Percentiles rank a stretch among this genome's conserved stretches.
Evolutionary conservation across 2,329 filamentous ascomycete species (phyloP).

Genomic region (Cordyceps cateniannulata): DNA sequence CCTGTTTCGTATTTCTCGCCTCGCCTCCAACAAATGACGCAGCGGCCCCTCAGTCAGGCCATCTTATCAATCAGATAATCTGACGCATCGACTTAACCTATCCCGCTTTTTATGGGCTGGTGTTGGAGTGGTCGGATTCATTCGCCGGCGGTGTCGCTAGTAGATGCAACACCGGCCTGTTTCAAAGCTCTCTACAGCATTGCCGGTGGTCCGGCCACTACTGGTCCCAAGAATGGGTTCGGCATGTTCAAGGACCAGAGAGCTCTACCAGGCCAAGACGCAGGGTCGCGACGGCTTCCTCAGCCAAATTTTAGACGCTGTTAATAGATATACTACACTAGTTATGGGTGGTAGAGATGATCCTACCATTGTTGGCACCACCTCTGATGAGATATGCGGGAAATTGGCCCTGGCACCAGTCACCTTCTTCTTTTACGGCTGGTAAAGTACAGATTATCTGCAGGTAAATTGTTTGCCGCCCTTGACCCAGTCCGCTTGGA

Average conservation of each 20-base stretch:
- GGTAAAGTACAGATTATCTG: slow-evolving; percentile 41
- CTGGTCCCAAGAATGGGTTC: too few species aligned
- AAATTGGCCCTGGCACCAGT: slow-evolving; percentile 18
- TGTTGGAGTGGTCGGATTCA: too few species aligned
- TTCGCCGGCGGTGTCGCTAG: too few species aligned
- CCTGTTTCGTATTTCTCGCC: too few species aligned
- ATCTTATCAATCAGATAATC: not conserved
- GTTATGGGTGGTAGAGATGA: slow-evolving; percentile 35
- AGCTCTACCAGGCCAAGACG: slow-evolving; percentile 21
- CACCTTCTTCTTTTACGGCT: slow-evolving; percentile 40
- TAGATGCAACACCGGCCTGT: too few species aligned
- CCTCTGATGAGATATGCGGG: slow-evolving; percentile 29
- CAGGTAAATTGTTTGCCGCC: not conserved
- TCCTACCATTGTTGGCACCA: slow-evolving; percentile 39
- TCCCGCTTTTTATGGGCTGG: not conserved
- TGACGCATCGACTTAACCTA: not conserved
- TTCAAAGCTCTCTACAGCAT: too few species aligned
- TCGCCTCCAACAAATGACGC: too few species aligned
- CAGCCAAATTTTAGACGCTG: slow-evolving; percentile 44
- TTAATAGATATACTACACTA: slow-evolving; percentile 47
- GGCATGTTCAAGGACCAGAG: slow-evolving; percentile 45
- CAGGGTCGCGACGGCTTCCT: slow-evolving; percentile 20
- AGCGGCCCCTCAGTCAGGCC: not conserved
- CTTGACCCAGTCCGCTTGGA: not conserved
- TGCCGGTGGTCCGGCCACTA: too few species aligned